phyloP scores from a whole-genome alignment of 1,139 yeast species.

The Blastobotrys malaysiensis region DNA sequence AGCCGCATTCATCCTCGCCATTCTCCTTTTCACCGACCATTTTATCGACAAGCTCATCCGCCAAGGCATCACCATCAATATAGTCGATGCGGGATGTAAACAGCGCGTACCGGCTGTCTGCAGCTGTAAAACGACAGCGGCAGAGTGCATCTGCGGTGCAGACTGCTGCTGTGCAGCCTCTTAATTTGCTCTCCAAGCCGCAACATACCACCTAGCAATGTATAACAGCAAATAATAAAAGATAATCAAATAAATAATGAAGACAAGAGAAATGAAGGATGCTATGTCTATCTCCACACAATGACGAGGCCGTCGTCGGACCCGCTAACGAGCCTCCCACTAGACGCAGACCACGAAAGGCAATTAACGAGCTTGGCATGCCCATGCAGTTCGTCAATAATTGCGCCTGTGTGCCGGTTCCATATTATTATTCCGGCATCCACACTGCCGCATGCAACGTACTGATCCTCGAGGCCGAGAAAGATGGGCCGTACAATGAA shows the following conservation, averaged over 20 bases:
- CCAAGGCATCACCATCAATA: not conserved
- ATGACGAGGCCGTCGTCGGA: constrained; percentile 7
- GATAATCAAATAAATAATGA: not conserved
- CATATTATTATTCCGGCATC: constrained; percentile 77
- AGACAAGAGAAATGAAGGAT: too few species aligned
- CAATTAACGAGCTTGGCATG: constrained; percentile 70
- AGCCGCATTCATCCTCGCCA: not conserved
- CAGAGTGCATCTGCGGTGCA: not conserved
- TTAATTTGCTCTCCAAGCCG: not conserved
- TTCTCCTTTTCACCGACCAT: not conserved
- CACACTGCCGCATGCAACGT: constrained; percentile 77
- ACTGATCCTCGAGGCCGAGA: constrained; percentile 63
- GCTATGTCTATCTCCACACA: constrained; percentile 5
- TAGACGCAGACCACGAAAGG: constrained; percentile 59
- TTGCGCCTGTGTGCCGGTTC: constrained; percentile 70
- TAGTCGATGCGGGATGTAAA: not conserved
- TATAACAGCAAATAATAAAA: not conserved
- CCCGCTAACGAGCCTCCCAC: constrained; percentile 2
- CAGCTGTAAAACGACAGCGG: not conserved
- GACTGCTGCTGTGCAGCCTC: not conserved
- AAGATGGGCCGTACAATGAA: constrained; percentile 74
- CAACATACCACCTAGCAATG: not conserved
- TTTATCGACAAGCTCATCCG: not conserved
- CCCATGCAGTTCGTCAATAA: constrained; percentile 57
- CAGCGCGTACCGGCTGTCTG: not conserved